Evolutionary conservation across 768 basidiomycete genomes (phyloP).

Genomic region (Leccinum variicolor): DNA sequence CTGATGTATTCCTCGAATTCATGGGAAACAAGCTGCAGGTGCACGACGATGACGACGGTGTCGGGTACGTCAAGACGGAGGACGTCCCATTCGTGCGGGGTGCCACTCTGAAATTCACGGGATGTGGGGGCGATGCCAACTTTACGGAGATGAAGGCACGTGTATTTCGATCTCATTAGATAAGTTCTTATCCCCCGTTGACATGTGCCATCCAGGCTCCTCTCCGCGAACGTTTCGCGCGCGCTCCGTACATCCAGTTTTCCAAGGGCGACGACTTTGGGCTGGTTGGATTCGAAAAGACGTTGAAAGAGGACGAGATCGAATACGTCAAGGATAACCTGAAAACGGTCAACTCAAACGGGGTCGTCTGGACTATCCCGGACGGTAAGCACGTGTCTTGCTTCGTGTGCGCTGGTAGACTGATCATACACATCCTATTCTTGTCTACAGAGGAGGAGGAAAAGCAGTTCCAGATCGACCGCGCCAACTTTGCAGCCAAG

Average conservation of each 20-base stretch:
- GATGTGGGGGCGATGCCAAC: slow-evolving; percentile 53
- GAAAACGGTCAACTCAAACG: slow-evolving; percentile 60
- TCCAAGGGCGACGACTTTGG: slow-evolving; percentile 44
- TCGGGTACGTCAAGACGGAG: slow-evolving; percentile 40
- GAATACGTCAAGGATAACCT: slow-evolving; percentile 63
- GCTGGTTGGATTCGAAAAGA: slow-evolving; percentile 56
- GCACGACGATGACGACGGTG: slow-evolving; percentile 44
- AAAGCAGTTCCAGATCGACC: slow-evolving; percentile 68
- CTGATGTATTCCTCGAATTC: slow-evolving; percentile 71
- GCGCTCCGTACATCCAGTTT: slow-evolving; percentile 47
- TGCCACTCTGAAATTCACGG: slow-evolving; percentile 47
- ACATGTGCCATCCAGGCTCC: slow-evolving; percentile 33
- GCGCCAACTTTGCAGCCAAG: slow-evolving; percentile 66
- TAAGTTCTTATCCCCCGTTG: not conserved
- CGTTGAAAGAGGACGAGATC: slow-evolving; percentile 69
- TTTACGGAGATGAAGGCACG: slow-evolving; percentile 59
- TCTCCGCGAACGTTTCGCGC: slow-evolving; percentile 45
- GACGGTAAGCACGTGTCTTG: slow-evolving; percentile 42
- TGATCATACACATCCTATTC: not conserved
- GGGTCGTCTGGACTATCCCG: slow-evolving; percentile 62
- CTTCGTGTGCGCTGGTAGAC: not conserved
- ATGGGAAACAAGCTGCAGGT: slow-evolving; percentile 69
- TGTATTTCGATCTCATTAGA: not conserved
- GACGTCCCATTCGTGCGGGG: slow-evolving; percentile 43
- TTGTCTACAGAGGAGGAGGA: slow-evolving; percentile 60